phyloP scores from a whole-genome alignment of 257 asterid species.

The Galeopsis tetrahit region DNA sequence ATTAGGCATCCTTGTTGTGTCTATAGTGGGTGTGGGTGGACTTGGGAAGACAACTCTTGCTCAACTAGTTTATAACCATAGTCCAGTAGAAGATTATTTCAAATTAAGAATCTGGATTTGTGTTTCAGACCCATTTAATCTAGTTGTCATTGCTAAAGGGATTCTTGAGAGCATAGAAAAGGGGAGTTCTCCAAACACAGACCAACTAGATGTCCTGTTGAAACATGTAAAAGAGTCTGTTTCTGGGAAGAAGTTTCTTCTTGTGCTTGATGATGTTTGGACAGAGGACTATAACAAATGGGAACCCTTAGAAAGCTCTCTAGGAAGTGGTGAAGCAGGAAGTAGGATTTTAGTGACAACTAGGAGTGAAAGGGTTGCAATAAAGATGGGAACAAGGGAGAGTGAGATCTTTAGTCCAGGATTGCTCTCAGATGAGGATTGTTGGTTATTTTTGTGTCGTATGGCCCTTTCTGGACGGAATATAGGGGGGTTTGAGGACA shows the following conservation, averaged over 20 bases:
- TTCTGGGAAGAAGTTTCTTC: conserved; percentile 5
- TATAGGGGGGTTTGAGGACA: conserved; percentile 18
- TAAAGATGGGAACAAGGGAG: neutral
- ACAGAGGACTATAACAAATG: conserved; percentile 4
- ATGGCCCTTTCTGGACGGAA: conserved; percentile 35
- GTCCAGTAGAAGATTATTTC: neutral
- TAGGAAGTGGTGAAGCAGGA: neutral
- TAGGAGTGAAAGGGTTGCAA: neutral
- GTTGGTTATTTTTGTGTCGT: conserved; percentile 14
- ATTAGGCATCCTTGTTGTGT: neutral
- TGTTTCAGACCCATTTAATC: conserved; percentile 17
- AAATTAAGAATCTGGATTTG: neutral
- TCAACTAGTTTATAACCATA: conserved; percentile 10
- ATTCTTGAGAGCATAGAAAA: neutral
- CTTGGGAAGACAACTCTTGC: conserved; percentile 23
- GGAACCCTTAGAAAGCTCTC: neutral
- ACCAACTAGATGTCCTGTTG: neutral
- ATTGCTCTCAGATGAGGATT: conserved; percentile 4
- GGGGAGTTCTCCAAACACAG: neutral
- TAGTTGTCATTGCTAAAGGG: neutral
- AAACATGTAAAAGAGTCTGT: neutral
- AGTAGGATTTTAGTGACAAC: conserved; percentile 9
- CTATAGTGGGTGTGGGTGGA: conserved; percentile 11
- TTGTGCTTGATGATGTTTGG: conserved; percentile 20
- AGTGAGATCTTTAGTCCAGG: neutral